Evolutionary conservation across 257 asterid species (phyloP), one percentile per base, ranked within the genome.

Genomic region (Plantago major): DNA sequence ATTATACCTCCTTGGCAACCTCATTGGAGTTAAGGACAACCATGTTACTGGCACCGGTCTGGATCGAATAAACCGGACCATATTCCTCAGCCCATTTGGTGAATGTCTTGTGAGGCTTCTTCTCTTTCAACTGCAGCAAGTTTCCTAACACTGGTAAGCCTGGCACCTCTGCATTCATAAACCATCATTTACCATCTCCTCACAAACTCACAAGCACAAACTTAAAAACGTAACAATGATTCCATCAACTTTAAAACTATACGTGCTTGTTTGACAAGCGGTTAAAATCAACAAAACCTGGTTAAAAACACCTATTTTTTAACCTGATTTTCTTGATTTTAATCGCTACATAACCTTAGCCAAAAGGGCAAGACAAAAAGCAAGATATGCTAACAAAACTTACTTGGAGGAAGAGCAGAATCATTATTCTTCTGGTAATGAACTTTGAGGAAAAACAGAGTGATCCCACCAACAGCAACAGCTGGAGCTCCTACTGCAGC

Each of bases 71-170:
- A 3, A 93, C 59, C 2, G 97, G 96, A 17, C 97, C 97, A 70
- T 93, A 81, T 4, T 59, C 67, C 71, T 89, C 82, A 26, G 94
- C 94, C 96, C 95, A 93, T 52, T 74, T 84, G n/a, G 87, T 65
- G 58, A 93, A 93, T 10, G 97, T 89, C 58, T 76, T 87, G 79
- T 84, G 79, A 30, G 99, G 96, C 33, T 93, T 93, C 82, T 89
- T 93, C 80, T 84, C 96, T 67, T 82, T 89, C 54, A 92, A 59
- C 67, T 92, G 94, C 63, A 92, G 79, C 68, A 92, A 64, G 74
- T 89, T 92, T 28, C 97, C 99, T 4, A 89, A 58, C 72, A 84
- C 72, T 1, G 97, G 96, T 38, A 87, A 43, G 10, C 99, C 99
- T 18, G 92, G 84, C 11, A 92, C 77, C 68, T 65, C 99, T 89